phyloP scores from a whole-genome alignment of 1,284 basidiomycete genomes.

The Ganoderma resinaceum region DNA sequence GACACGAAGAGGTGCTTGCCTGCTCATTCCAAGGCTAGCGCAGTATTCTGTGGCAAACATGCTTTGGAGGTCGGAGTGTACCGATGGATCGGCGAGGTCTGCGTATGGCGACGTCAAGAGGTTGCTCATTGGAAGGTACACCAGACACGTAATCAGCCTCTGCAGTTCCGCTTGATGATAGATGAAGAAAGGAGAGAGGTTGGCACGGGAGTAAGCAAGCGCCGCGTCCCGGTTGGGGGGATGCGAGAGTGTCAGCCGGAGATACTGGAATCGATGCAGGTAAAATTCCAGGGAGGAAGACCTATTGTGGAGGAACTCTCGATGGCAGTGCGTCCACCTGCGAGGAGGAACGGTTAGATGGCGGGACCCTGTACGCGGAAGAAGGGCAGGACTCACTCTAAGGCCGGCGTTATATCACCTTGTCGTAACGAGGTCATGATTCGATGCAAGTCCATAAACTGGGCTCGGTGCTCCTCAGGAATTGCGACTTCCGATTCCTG shows the following conservation, averaged over 20 bases:
- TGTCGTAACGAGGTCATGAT: slow-evolving; percentile 75
- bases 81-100: slow-evolving; percentile 69
- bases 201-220: slow-evolving; percentile 76
- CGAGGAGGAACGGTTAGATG: slow-evolving; percentile 11
- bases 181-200: slow-evolving; percentile 72
- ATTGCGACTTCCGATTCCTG: slow-evolving; percentile 80
- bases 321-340: slow-evolving; percentile 82
- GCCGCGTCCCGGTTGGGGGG: slow-evolving; percentile 64
- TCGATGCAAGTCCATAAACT: slow-evolving; percentile 76
- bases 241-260: slow-evolving; percentile 73
- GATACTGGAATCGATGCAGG: slow-evolving; percentile 87
- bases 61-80: slow-evolving; percentile 81
- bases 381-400: slow-evolving; percentile 58
- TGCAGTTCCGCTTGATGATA: slow-evolving; percentile 74
- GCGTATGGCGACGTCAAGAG: slow-evolving; percentile 77
- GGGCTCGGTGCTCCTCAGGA: slow-evolving; percentile 57
- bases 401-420: slow-evolving; percentile 76
- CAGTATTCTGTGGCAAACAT: slow-evolving; percentile 92
- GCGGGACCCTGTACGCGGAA: slow-evolving; percentile 14
- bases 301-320: slow-evolving; percentile 67
- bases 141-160: slow-evolving; percentile 78
- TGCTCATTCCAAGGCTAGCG: slow-evolving; percentile 85
- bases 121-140: slow-evolving; percentile 72
- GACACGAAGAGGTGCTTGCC: slow-evolving; percentile 86
- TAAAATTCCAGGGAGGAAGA: slow-evolving; percentile 85